Conservation (phyloP, 1,284 basidiomycete genomes). For the Naganishia liquefaciens region DNA sequence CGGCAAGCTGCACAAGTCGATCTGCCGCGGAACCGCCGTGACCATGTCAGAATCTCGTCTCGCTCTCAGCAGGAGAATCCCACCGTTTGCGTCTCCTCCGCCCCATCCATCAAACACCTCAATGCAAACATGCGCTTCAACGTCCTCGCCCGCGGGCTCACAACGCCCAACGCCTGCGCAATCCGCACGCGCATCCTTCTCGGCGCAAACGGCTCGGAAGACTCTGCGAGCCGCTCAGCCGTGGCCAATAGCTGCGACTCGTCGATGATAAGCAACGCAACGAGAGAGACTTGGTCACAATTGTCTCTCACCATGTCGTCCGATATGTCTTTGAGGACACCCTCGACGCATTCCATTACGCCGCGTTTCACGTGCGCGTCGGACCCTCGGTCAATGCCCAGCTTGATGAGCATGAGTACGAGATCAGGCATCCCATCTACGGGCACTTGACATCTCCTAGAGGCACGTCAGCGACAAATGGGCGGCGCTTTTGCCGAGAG, state of each 20-base stretch:
- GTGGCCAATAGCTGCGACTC: not conserved
- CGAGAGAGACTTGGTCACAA: no score
- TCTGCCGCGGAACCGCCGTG: not conserved
- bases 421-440: not conserved
- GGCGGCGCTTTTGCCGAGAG: no score
- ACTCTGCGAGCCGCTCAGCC: not conserved
- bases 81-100: not conserved
- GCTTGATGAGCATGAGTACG: slow-evolving; percentile 2
- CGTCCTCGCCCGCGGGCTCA: not conserved
- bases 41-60: not conserved
- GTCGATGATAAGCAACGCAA: no score
- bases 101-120: not conserved
- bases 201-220: slow-evolving; percentile 7
- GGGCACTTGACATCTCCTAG: not conserved
- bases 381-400: slow-evolving; percentile 10
- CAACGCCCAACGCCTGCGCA: slow-evolving; percentile 1
- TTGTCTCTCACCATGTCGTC: slow-evolving; percentile 2
- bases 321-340: not conserved
- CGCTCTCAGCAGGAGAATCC: not conserved
- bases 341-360: slow-evolving; percentile 7
- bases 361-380: not conserved
- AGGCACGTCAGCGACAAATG: not conserved
- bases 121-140: slow-evolving; percentile 15
- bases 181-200: slow-evolving; percentile 15
- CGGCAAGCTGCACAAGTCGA: not conserved